These are phyloP conservation scores for Trichaptum fuscoviolaceum DNA, from an alignment of 768 basidiomycete species.

Conservation along the genomic window DNA sequence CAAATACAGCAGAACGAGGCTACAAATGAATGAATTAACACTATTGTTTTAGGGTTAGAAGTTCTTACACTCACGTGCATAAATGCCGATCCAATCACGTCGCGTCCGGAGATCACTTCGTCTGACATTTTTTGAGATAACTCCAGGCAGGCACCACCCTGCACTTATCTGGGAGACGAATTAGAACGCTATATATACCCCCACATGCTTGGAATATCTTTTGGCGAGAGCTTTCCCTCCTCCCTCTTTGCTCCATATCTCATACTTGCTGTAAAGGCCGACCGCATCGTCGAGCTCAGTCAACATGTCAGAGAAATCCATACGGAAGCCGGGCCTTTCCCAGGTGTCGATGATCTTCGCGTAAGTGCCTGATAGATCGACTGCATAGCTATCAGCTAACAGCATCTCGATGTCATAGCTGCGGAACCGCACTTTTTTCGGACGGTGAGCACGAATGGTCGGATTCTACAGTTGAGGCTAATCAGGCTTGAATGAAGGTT, in stretches of 20 bases:
- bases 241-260: neutral
- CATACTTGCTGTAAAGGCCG: neutral
- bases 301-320: neutral
- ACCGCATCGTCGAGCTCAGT: neutral
- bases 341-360: slow-evolving; percentile 83
- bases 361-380: slow-evolving; percentile 35
- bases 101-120: neutral
- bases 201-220: neutral
- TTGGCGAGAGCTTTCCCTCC: neutral
- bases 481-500: slow-evolving; percentile 40
- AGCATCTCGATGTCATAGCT: slow-evolving; percentile 35
- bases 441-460: slow-evolving; percentile 47
- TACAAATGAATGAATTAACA: neutral
- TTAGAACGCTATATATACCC: neutral
- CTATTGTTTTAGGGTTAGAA: neutral
- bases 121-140: neutral
- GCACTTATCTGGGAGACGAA: neutral
- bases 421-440: slow-evolving; percentile 84
- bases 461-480: neutral
- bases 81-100: neutral
- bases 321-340: slow-evolving; percentile 21
- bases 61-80: neutral
- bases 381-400: slow-evolving; percentile 3
- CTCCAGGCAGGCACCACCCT: slow-evolving; percentile 1
- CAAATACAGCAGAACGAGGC: too few species aligned